Base-by-base conservation (phyloP, 495 filamentous ascomycete genomes). In the Margaritispora aquatica region DNA sequence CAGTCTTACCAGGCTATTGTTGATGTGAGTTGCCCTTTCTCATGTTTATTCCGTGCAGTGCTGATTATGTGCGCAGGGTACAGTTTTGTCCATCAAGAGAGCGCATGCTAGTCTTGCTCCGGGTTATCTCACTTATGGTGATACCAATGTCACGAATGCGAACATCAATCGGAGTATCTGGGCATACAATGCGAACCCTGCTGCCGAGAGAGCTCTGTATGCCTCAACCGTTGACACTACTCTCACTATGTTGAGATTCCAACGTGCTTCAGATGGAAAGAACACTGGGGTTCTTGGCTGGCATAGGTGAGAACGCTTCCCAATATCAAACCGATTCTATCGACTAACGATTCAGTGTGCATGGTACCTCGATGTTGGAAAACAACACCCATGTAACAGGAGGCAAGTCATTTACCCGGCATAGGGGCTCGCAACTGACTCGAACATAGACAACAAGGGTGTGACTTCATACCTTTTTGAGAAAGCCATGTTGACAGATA, bases 371-470 rank as follows among this genome's bases (percentile, higher is more conserved):
- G 11, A 81, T 96, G 75, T 87, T 90, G 21, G 87, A 87, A 55
- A 97, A 98, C 70, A 97, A 96, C 71, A 96, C 91, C 1, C 80
- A 96, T 23, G 85, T 95, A 26, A 84, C 88, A n/a, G 94, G 89
- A 17, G 58, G 58, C 51, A 38, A 36, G 51, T 36, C 10, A 50
- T 50, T 17, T 7, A 50, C 20, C 19, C 7, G 2, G 29, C 26
- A 2, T 13, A n/a, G 26, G 24, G 4, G n/a, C 2, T 23, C 24
- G 47, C 22, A 36, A 49, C 54, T 57, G 24, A 57, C 34, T 26
- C 26, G n/a, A 11, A 15, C 38, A 19, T 22, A 59, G 94, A 98
- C 70, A 98, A 98, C 77, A 98, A 98, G 73, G 93, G 93, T 2
- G 86, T 96, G 2, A 89, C 91, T 11, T 88, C 90, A 2, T 84